A percentile compares a stretch with the other conserved stretches of the same genome.
phyloP scores from a whole-genome alignment of 306 rosid species.

The Glycine soja region DNA sequence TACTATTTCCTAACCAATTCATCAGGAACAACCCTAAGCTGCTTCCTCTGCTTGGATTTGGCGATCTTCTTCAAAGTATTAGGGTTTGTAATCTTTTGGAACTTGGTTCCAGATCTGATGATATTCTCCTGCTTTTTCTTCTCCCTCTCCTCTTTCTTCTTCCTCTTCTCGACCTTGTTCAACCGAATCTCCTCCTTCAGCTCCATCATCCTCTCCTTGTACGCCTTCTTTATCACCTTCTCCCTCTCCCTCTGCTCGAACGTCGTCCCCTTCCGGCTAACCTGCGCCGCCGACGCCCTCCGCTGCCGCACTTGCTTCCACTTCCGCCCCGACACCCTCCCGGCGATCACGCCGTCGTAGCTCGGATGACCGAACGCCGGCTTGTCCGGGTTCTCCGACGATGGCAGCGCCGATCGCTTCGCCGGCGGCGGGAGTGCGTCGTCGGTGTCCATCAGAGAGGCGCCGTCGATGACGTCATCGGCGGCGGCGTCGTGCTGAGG shows the following conservation, averaged over 20 bases:
- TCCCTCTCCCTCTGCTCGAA: constrained; percentile 75
- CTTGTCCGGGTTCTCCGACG: constrained; percentile 74
- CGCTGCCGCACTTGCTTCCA: constrained; percentile 83
- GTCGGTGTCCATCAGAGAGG: constrained; percentile 70
- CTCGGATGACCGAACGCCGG: constrained; percentile 73
- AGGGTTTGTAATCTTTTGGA: constrained; percentile 83
- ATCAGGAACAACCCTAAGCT: constrained; percentile 79
- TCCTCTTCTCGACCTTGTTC: constrained; percentile 86
- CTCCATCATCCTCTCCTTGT: constrained; percentile 72
- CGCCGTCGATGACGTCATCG: constrained; percentile 4
- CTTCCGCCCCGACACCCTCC: constrained; percentile 77
- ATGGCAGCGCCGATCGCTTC: constrained; percentile 75
- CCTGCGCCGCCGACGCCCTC: constrained; percentile 69
- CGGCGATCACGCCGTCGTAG: constrained; percentile 91
- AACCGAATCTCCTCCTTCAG: constrained; percentile 76
- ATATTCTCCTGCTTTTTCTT: constrained; percentile 92
- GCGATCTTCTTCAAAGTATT: constrained; percentile 85
- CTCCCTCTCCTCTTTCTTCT: constrained; percentile 85
- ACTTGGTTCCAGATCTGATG: constrained; percentile 75
- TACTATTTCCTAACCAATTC: constrained; percentile 55
- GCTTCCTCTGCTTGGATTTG: constrained; percentile 77
- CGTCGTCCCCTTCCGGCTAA: constrained; percentile 66
- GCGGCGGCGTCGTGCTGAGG: background rate
- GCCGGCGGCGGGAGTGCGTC: constrained; percentile 62
- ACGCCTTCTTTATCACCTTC: constrained; percentile 82